Conservation (phyloP, 1,139 yeast genomes). For the Scheffersomyces parashehatae region DNA sequence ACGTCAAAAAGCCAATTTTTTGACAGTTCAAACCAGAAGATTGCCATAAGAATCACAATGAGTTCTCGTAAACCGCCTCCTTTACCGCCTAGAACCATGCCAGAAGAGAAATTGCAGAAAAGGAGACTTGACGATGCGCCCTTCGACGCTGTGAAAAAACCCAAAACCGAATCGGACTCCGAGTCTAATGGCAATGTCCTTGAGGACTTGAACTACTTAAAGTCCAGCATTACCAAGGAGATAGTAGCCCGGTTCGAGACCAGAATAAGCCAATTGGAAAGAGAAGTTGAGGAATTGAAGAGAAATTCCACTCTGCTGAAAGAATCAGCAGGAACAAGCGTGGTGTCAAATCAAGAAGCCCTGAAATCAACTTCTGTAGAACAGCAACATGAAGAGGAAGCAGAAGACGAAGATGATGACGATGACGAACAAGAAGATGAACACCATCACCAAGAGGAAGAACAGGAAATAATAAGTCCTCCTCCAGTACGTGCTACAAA, state of each 20-base stretch:
- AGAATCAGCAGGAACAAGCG: not conserved
- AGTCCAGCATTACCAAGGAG: slow-evolving; percentile 5
- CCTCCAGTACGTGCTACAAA: slow-evolving; percentile 4
- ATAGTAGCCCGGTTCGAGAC: slow-evolving; percentile 15
- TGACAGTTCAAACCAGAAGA: too few species aligned
- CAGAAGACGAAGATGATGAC: not conserved
- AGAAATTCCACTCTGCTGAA: not conserved
- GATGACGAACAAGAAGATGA: not conserved
- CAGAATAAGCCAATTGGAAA: slow-evolving; percentile 20
- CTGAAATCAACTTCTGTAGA: not conserved
- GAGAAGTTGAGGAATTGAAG: slow-evolving; percentile 19
- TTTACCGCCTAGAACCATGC: not conserved
- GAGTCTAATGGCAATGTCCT: not conserved
- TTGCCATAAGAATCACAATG: too few species aligned
- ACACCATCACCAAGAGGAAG: not conserved
- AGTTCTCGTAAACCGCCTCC: too few species aligned
- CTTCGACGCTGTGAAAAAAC: slow-evolving; percentile 11
- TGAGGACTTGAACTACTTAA: slow-evolving; percentile 2
- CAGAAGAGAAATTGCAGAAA: slow-evolving; percentile 12
- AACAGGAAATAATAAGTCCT: not conserved
- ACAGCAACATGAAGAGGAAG: not conserved
- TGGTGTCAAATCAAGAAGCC: not conserved
- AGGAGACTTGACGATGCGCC: slow-evolving; percentile 21
- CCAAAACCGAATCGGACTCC: slow-evolving; percentile 8
- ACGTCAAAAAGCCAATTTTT: too few species aligned